phyloP scores from a whole-genome alignment of 805 yeast genomes.

The Danielia reshetovae region DNA sequence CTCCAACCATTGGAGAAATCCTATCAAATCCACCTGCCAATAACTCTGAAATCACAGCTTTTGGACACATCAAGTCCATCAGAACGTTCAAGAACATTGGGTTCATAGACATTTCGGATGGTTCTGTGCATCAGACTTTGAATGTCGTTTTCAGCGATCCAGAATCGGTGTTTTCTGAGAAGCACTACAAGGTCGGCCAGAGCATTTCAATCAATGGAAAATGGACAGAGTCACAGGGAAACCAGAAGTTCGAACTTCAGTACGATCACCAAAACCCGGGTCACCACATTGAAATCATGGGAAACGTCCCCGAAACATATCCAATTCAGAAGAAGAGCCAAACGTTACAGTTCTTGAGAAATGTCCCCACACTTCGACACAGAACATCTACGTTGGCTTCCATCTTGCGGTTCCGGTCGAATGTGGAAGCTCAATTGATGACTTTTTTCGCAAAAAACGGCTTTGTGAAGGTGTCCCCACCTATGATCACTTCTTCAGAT shows the following conservation, averaged over 20 bases:
- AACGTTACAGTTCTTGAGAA: slow-evolving; percentile 61
- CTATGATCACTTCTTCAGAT: slow-evolving; percentile 82
- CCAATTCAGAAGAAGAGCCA: slow-evolving; percentile 84
- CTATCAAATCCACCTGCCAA: slow-evolving; percentile 6
- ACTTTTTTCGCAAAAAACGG: slow-evolving; percentile 50
- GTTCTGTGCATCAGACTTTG: slow-evolving; percentile 53
- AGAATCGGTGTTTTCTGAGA: slow-evolving; percentile 16
- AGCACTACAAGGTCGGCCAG: slow-evolving; percentile 47
- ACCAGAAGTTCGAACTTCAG: slow-evolving; percentile 30
- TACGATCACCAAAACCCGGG: slow-evolving; percentile 23
- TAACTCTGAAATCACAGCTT: slow-evolving; percentile 40
- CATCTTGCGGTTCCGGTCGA: slow-evolving; percentile 68
- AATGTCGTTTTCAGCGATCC: slow-evolving; percentile 43
- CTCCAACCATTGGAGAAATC: slow-evolving; percentile 11
- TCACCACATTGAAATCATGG: slow-evolving; percentile 45
- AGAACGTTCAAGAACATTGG: slow-evolving; percentile 72
- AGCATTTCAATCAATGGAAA: slow-evolving; percentile 31
- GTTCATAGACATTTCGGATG: slow-evolving; percentile 79
- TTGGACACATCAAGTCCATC: slow-evolving; percentile 67
- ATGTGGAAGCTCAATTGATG: slow-evolving; percentile 50
- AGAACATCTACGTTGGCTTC: slow-evolving; percentile 64
- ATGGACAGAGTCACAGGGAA: slow-evolving; percentile 31
- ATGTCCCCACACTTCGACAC: slow-evolving; percentile 75
- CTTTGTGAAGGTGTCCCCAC: slow-evolving; percentile 78
- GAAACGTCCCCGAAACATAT: slow-evolving; percentile 58